Percentiles rank a stretch among this genome's conserved stretches.
Conservation (phyloP, 2,329 filamentous ascomycete genomes). For the Aspergillus fructus region DNA sequence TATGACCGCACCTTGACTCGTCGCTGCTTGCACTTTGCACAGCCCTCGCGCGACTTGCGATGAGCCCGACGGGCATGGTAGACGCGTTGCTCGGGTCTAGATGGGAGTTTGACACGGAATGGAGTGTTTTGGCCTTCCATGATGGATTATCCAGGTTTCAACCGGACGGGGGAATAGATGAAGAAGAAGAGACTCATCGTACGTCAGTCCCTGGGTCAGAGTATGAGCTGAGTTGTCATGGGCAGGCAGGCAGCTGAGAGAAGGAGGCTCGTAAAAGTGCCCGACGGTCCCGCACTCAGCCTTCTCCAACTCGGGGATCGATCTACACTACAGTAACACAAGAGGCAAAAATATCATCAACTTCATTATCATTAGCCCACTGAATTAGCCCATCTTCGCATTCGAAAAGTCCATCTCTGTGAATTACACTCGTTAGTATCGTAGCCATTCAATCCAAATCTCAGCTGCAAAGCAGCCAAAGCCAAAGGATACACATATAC, state of each 20-base stretch:
- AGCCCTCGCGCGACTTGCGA: constrained; percentile 36
- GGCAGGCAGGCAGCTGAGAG: no score
- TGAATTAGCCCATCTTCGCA: constrained; percentile 56
- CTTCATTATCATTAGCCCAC: not conserved
- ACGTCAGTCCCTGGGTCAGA: not conserved
- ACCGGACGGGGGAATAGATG: not conserved
- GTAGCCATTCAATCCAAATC: not conserved
- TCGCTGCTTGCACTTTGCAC: constrained; percentile 34
- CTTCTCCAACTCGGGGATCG: not conserved
- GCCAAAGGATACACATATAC: constrained; percentile 11
- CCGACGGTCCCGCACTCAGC: not conserved
- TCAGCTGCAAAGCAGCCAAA: not conserved
- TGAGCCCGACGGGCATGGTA: constrained; percentile 34
- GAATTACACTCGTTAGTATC: constrained; percentile 2
- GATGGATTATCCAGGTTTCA: not conserved
- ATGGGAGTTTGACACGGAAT: constrained; percentile 26
- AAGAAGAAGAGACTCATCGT: not conserved
- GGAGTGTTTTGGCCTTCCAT: constrained; percentile 25
- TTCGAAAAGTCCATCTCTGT: constrained; percentile 68
- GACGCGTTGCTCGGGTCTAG: constrained; percentile 13
- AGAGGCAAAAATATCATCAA: constrained; percentile 19
- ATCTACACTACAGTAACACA: not conserved
- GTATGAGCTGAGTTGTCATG: no score
- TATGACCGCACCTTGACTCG: constrained; percentile 33
- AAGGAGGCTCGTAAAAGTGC: not conserved